These are phyloP conservation scores for Caryopteris hybrid DNA, from an alignment of 305 asterid genomes.

Conservation along the genomic window DNA sequence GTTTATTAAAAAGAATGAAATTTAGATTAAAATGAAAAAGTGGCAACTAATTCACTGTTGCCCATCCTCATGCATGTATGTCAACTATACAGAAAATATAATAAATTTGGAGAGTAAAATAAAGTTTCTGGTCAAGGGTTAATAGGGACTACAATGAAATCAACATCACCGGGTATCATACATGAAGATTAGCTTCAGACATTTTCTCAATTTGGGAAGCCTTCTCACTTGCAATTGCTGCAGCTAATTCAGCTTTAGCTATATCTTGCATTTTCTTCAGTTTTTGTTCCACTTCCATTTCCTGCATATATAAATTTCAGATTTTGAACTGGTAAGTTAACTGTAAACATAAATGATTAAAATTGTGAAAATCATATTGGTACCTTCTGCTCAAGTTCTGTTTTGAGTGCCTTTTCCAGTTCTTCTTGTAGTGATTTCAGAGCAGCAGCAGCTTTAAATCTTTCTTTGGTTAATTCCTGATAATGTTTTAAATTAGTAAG, in stretches of 20 bases:
- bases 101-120: background rate
- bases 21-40: background rate
- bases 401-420: slow-evolving; percentile 53
- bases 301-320: slow-evolving; percentile 42
- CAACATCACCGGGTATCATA: slow-evolving; percentile 38
- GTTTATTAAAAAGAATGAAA: background rate
- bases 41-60: background rate
- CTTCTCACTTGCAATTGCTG: slow-evolving; percentile 90
- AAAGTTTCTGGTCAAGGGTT: slow-evolving; percentile 13
- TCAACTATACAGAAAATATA: background rate
- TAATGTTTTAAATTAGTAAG: slow-evolving; percentile 14
- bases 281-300: slow-evolving; percentile 60
- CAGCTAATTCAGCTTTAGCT: slow-evolving; percentile 73
- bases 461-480: slow-evolving; percentile 85
- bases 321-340: slow-evolving; percentile 15
- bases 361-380: slow-evolving; percentile 9
- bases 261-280: slow-evolving; percentile 59
- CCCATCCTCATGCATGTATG: background rate
- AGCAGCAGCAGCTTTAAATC: slow-evolving; percentile 75
- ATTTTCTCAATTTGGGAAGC: slow-evolving; percentile 95
- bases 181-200: slow-evolving; percentile 95
- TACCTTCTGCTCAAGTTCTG: slow-evolving; percentile 80
- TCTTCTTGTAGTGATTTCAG: slow-evolving; percentile 80
- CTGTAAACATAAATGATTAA: too few relatives aligned
- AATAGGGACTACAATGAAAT: slow-evolving; percentile 12